Conservation (phyloP, 169 alveolate species). For the Plasmodium vivax region DNA sequence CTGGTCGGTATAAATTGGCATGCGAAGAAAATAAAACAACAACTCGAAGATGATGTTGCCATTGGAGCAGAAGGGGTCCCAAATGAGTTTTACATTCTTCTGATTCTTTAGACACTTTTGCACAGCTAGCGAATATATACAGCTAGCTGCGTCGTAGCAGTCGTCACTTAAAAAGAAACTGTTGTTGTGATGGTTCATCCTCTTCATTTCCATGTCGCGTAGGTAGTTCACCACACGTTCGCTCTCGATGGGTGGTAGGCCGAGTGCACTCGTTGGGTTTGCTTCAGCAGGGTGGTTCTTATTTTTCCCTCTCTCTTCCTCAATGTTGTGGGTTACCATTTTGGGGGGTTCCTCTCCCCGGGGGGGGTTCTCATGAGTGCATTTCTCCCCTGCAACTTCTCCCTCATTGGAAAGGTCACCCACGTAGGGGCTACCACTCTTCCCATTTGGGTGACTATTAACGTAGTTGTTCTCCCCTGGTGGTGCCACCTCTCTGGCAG, state of each 20-base stretch:
- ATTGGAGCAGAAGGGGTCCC: conserved; percentile 71
- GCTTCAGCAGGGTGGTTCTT: background rate
- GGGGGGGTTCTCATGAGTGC: background rate
- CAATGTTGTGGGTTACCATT: background rate
- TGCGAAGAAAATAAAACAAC: conserved; percentile 8
- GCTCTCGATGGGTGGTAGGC: background rate
- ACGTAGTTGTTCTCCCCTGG: background rate
- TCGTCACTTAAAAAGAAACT: conserved; percentile 70
- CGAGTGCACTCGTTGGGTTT: background rate
- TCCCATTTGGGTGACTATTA: background rate
- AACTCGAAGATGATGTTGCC: conserved; percentile 63
- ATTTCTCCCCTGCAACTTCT: background rate
- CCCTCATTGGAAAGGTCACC: background rate
- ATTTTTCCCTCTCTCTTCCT: background rate
- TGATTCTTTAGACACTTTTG: conserved; percentile 47
- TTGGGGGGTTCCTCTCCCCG: background rate
- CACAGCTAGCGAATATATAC: conserved; percentile 37
- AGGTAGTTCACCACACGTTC: conserved; percentile 2
- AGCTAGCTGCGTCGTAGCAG: conserved; percentile 65
- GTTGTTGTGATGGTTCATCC: conserved; percentile 54
- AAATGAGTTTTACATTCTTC: conserved; percentile 30
- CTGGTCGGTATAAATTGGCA: conserved; percentile 41
- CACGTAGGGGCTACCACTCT: background rate
- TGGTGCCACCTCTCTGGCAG: background rate
- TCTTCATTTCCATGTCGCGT: conserved; percentile 43